Percentiles rank a stretch among this genome's conserved stretches.
Evolutionary conservation across 257 asterid genomes (phyloP).

Genomic region (Nicotiana paniculata): DNA sequence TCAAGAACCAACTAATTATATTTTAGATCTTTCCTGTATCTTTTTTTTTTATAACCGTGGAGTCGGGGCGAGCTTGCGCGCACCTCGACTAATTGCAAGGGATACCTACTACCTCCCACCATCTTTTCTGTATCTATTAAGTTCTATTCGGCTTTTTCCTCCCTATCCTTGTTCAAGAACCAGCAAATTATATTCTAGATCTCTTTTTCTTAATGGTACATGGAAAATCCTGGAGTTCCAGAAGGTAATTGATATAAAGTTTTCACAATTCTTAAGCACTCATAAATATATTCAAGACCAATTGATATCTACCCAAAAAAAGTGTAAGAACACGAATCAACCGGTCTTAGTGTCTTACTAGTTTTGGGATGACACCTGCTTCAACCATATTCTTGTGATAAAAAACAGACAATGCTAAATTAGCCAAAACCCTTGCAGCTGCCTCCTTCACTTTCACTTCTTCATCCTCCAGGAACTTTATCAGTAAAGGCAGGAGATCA

Average conservation of each 20-base stretch:
- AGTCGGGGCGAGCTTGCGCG: too few species aligned
- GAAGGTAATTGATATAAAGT: not conserved
- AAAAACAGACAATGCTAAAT: conserved; percentile 49
- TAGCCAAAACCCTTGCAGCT: conserved; percentile 70
- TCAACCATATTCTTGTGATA: conserved; percentile 68
- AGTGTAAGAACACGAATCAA: conserved; percentile 5
- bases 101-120: too few species aligned
- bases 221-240: not conserved
- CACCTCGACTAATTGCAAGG: too few species aligned
- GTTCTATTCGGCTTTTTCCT: not conserved
- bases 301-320: not conserved
- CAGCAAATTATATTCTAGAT: not conserved
- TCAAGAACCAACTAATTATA: not conserved
- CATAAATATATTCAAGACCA: not conserved
- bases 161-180: not conserved
- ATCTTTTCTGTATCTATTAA: not conserved
- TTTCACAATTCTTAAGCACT: not conserved
- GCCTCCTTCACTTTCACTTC: conserved; percentile 63
- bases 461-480: conserved; percentile 65
- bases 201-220: not conserved
- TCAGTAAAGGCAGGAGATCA: conserved; percentile 56
- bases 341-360: conserved; percentile 66
- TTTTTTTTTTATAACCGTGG: too few species aligned
- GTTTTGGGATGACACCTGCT: conserved; percentile 64
- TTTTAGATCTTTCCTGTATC: not conserved